Percentiles rank a stretch among this genome's conserved stretches.
These are phyloP conservation scores for Herpotrichia juniperi DNA, from an alignment of 2,329 filamentous ascomycete species.

Conservation along the genomic window DNA sequence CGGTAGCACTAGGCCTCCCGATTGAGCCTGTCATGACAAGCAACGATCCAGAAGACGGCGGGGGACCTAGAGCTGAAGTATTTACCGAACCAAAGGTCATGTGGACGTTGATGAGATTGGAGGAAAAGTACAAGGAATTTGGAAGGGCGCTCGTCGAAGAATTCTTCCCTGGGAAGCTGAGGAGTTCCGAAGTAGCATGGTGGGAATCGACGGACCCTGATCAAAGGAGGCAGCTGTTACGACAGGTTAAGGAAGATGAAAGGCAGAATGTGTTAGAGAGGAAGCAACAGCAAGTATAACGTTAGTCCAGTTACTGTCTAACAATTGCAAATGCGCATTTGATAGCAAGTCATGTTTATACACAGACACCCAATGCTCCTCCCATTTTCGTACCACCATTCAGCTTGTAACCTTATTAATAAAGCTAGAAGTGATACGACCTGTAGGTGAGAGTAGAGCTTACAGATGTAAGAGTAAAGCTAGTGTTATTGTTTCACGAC, in stretches of 20 bases:
- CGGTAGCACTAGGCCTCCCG: constrained; percentile 1
- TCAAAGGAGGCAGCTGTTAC: background rate
- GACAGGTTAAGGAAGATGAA: background rate
- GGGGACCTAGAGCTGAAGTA: background rate
- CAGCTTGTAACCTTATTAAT: too few species aligned
- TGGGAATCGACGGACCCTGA: background rate
- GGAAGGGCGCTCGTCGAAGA: background rate
- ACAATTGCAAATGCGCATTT: too few species aligned
- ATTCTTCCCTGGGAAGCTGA: background rate
- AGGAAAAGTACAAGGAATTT: background rate
- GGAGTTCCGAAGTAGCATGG: background rate
- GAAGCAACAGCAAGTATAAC: too few species aligned
- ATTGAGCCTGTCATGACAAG: background rate
- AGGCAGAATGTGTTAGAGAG: background rate
- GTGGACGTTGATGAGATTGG: constrained; percentile 1
- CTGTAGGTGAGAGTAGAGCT: too few species aligned
- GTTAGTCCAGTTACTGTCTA: too few species aligned
- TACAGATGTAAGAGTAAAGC: too few species aligned
- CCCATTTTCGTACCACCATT: too few species aligned
- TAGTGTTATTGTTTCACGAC: too few species aligned
- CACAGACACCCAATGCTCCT: too few species aligned
- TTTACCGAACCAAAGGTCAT: constrained; percentile 1
- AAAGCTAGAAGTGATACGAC: too few species aligned
- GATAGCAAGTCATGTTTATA: too few species aligned
- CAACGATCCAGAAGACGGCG: background rate